These are phyloP conservation scores for Pigoraptor vietnamica DNA, from an alignment of 78 protist genomes.

Conservation along the genomic window DNA sequence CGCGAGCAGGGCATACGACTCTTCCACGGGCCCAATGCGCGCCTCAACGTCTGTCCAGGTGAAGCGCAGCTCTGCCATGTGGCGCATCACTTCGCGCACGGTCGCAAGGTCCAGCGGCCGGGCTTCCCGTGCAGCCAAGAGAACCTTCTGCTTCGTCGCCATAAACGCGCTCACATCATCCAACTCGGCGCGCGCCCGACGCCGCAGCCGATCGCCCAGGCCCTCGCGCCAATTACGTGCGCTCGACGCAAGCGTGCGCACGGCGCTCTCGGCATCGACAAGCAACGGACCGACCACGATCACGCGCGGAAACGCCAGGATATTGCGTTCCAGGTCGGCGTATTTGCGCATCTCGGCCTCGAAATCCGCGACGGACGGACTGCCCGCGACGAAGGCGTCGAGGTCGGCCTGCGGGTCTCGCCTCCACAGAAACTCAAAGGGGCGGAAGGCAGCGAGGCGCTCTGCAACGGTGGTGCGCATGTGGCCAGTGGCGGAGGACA, in stretches of 20 bases:
- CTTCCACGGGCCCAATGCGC: neutral
- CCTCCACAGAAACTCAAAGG: neutral
- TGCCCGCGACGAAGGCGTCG: neutral
- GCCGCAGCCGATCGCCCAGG: neutral
- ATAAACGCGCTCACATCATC: neutral
- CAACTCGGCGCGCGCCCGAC: neutral
- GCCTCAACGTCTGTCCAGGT: neutral
- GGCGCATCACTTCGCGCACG: neutral
- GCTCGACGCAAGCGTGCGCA: neutral
- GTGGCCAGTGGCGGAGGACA: neutral
- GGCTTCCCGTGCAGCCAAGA: neutral
- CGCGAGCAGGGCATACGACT: neutral
- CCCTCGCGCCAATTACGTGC: neutral
- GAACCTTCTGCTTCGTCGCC: neutral
- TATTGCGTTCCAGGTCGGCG: neutral
- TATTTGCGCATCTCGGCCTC: neutral
- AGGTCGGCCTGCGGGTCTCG: neutral
- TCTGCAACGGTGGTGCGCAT: neutral
- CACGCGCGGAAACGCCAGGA: neutral
- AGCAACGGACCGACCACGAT: neutral
- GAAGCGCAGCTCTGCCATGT: neutral
- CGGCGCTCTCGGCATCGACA: neutral
- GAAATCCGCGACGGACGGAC: neutral
- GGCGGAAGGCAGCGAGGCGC: neutral
- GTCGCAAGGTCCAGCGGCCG: neutral